Base-by-base conservation (phyloP, 192 early-diverging fungal genomes). In the Glomus cerebriforme region DNA sequence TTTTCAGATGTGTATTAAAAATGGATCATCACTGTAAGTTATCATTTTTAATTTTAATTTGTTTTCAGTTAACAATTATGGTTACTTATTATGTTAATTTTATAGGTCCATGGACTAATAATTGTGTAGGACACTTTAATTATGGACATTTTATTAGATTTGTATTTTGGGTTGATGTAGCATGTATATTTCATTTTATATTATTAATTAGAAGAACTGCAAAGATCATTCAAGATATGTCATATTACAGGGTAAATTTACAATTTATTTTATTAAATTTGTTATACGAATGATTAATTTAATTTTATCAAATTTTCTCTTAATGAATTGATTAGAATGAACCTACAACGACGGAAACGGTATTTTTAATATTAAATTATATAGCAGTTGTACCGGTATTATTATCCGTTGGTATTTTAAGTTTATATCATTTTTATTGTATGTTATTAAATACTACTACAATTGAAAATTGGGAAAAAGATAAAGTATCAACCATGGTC, bases 401-500 rank as follows among this genome's bases (percentile, higher is more conserved):
- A 4, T 73, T 94, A 24, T 89, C 87, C 2, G 93, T 95, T 64
- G 91, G 90, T 26, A 87, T 90, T 31, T 85, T 97, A 32, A 81
- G 85, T 27, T 77, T 85, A 10, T 96, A 90, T 81, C 95, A 97
- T 69, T 68, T 93, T 37, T 95, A 89, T 83, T 92, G 93, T 81
- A 79, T 92, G 35, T 76, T 80, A 17, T 82, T 82, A 71, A 95
- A 95, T 78, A 90, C 91, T 9, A 95, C 94, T 0, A 97, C 95
- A 8, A 97, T 96, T 74, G 95, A 97, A 84, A 89, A 83, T 58
- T 91, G 90, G 83, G 94, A 95, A 81, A 93, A 91, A 77, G 88
- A 88, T 58, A 88, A 87, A 73, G 91, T 92, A 67, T 83, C 88
- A 0, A 86, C 88, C 7, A 86, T 96, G 77, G 87, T 91, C 66